phyloP scores from a whole-genome alignment of 2,329 filamentous ascomycete genomes.

The Nannizziopsis arthrosporioides region DNA sequence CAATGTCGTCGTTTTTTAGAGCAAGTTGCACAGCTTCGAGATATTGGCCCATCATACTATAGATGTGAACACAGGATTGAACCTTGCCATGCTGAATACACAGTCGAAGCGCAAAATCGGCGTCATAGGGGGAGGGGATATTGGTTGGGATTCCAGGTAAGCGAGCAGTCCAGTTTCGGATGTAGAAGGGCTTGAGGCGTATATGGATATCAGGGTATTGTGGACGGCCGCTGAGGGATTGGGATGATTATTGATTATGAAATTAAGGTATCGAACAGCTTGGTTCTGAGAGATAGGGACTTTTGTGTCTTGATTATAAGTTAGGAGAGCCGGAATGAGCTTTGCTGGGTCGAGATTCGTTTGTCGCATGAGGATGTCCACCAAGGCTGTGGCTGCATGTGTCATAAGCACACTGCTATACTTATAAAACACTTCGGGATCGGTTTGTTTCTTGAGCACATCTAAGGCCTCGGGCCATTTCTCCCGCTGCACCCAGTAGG shows the following conservation, averaged over 20 bases:
- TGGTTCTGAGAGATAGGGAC: conserved; percentile 68
- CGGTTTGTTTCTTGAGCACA: conserved; percentile 85
- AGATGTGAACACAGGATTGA: conserved; percentile 91
- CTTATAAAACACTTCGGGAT: conserved; percentile 86
- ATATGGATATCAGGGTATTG: conserved; percentile 93
- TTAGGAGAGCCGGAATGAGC: conserved; percentile 83
- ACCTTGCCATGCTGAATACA: conserved; percentile 93
- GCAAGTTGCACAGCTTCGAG: conserved; percentile 86
- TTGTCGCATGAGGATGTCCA: conserved; percentile 94
- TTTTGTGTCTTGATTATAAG: conserved; percentile 67
- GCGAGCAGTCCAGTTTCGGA: conserved; percentile 77
- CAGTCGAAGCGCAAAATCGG: conserved; percentile 86
- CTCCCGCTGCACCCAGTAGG: conserved; percentile 95
- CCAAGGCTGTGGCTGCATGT: conserved; percentile 68
- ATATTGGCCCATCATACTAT: conserved; percentile 92
- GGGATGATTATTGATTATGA: conserved; percentile 72
- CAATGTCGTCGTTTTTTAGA: conserved; percentile 76
- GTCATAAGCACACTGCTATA: conserved; percentile 96
- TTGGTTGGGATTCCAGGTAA: conserved; percentile 83
- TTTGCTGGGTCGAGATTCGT: conserved; percentile 71
- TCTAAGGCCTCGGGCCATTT: conserved; percentile 77
- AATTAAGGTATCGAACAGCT: conserved; percentile 84
- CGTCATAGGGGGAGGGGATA: conserved; percentile 80
- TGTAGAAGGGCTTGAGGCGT: conserved; percentile 70
- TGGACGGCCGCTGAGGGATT: conserved; percentile 77